Base-by-base conservation (phyloP, 2,329 filamentous ascomycete genomes). In the Xylariaceae sp. region DNA sequence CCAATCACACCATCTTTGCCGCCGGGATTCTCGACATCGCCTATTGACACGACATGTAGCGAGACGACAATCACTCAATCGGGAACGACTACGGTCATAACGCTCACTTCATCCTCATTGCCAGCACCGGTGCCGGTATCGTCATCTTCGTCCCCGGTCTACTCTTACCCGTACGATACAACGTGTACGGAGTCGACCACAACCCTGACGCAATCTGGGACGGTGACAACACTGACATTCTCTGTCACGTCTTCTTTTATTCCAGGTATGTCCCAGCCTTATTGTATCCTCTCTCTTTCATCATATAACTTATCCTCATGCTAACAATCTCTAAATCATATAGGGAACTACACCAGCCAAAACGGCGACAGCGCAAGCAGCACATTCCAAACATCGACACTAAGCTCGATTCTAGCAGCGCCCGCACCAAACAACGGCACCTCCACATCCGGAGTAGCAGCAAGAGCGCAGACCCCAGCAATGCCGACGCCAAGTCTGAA, bases 211-310 rank as follows among this genome's bases (percentile, higher is more conserved):
- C 25, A 44, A 21, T 50, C 47, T 20, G 53, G 42, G 37, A 50
- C 37, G 12, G 29, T 12, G 22, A 32, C 22, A 35, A 38, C 41
- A 27, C 39, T 50, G 35, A 46, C 49, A 11, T 47, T 50, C 22
- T 22, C 42, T 8, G n/a, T n/a, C n/a, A n/a, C n/a, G n/a, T n/a
- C n/a, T n/a, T n/a, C n/a, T n/a, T n/a, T n/a, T n/a, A n/a, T 45
- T 20, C 37, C 37, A 45, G 43, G 58, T 59, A 50, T 47, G 56
- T 48, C 11, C 7, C 22, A n/a, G n/a, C n/a, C n/a, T n/a, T n/a
- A n/a, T n/a, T n/a, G n/a, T n/a, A n/a, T n/a, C n/a, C n/a, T n/a
- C n/a, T n/a, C n/a, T n/a, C n/a, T n/a, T n/a, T n/a, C n/a, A n/a
- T n/a, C n/a, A n/a, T n/a, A n/a, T n/a, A n/a, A n/a, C n/a, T n/a